Evolutionary conservation across 352 stramenopile genomes (phyloP).

Genomic region (Globisporangium paroecandrum): DNA sequence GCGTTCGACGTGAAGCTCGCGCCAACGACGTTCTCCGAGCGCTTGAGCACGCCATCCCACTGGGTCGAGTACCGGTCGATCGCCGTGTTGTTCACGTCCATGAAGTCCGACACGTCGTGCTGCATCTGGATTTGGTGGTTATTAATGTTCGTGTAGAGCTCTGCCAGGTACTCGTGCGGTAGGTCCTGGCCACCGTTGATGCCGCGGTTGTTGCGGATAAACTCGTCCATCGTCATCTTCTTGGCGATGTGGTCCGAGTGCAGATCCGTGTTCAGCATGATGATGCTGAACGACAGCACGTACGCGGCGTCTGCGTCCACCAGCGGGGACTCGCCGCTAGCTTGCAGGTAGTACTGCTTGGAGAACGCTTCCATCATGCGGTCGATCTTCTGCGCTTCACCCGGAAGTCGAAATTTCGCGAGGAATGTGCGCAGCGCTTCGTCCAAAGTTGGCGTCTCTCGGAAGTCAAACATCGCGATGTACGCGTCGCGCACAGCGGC

Average conservation of each 20-base stretch:
- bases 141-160: constrained; percentile 80
- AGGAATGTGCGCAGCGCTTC: constrained; percentile 92
- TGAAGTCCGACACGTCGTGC: constrained; percentile 82
- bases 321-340: constrained; percentile 49
- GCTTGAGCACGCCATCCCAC: constrained; percentile 85
- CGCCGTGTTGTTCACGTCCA: constrained; percentile 49
- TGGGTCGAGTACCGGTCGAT: constrained; percentile 87
- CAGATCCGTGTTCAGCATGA: constrained; percentile 99
- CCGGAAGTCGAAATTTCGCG: constrained; percentile 93
- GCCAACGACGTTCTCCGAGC: constrained; percentile 83
- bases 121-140: constrained; percentile 88
- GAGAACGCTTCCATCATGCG: constrained; percentile 97
- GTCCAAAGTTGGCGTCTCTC: constrained; percentile 80
- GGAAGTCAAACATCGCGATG: constrained; percentile 95
- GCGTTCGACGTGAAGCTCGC: constrained; percentile 85
- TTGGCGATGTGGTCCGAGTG: constrained; percentile 91
- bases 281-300: constrained; percentile 97
- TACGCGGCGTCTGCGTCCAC: constrained; percentile 92
- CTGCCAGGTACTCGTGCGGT: constrained; percentile 60
- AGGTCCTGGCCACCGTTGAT: constrained; percentile 83
- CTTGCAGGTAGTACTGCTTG: constrained; percentile 87
- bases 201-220: constrained; percentile 83
- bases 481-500: constrained; percentile 79
- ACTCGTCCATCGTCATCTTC: constrained; percentile 88
- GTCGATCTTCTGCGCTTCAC: constrained; percentile 98